A percentile compares a stretch with the other conserved stretches of the same genome.
phyloP scores from a whole-genome alignment of 2,329 filamentous ascomycete species.

The Sporothrix inflata region DNA sequence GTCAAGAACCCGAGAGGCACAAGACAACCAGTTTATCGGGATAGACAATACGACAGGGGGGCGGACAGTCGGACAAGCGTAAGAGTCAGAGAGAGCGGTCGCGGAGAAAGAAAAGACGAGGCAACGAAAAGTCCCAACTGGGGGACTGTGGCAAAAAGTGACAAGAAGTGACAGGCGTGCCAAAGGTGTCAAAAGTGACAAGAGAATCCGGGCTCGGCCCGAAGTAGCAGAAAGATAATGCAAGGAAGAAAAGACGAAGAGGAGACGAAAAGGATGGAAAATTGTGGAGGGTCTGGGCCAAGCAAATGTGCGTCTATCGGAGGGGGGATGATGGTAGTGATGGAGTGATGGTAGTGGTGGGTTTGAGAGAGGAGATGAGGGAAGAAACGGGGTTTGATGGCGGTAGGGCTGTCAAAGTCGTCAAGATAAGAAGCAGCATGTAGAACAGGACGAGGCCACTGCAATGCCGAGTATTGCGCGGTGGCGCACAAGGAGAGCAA shows the following conservation, averaged over 20 bases:
- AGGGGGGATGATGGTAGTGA: not conserved
- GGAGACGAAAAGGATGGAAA: not conserved
- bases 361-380: not conserved
- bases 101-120: not conserved
- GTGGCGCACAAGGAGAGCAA: not conserved
- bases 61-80: not conserved
- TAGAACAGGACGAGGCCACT: not conserved
- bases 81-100: constrained; percentile 1
- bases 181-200: not conserved
- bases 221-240: not conserved
- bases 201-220: constrained; percentile 11
- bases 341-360: not conserved
- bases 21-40: constrained; percentile 9
- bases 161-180: not conserved
- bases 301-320: constrained; percentile 4
- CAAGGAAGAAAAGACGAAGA: not conserved
- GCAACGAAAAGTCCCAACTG: not conserved
- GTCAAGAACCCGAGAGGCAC: not conserved
- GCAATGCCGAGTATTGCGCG: constrained; percentile 17
- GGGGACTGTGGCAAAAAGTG: not conserved
- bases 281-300: not conserved
- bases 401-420: not conserved
- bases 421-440: not conserved
- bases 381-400: not conserved
- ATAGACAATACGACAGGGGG: not conserved